These are phyloP conservation scores for Cystobasidium tubakii DNA, from an alignment of 768 basidiomycete genomes.

Conservation along the genomic window DNA sequence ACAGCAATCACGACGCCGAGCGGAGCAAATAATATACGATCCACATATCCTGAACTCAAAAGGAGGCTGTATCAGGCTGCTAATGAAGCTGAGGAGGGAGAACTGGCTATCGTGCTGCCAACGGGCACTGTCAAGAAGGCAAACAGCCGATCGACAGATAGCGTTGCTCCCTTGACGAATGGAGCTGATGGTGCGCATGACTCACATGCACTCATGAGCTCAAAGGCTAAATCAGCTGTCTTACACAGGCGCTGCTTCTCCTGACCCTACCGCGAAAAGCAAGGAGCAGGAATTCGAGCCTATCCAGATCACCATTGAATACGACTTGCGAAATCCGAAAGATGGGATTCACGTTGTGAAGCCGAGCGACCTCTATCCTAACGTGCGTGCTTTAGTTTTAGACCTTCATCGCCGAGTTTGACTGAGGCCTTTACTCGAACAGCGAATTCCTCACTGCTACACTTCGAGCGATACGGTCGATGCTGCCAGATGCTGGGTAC, in stretches of 20 bases:
- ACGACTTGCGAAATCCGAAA: constrained; percentile 72
- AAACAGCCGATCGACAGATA: constrained; percentile 52
- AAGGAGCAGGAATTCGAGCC: constrained; percentile 64
- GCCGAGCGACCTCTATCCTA: background rate
- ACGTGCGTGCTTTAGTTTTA: constrained; percentile 46
- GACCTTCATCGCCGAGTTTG: constrained; percentile 33
- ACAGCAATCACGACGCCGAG: constrained; percentile 45
- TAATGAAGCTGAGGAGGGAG: constrained; percentile 87
- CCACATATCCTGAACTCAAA: constrained; percentile 69
- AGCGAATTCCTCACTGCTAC: constrained; percentile 91
- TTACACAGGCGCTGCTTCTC: constrained; percentile 43
- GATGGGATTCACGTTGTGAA: constrained; percentile 76
- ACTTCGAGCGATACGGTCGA: constrained; percentile 81
- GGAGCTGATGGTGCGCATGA: background rate
- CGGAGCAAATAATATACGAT: constrained; percentile 66
- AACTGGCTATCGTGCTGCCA: constrained; percentile 81
- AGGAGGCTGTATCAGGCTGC: constrained; percentile 82
- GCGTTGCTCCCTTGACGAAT: constrained; percentile 47
- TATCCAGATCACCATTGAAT: constrained; percentile 68
- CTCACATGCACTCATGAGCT: too few species aligned
- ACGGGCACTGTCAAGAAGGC: constrained; percentile 63
- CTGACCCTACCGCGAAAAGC: constrained; percentile 32
- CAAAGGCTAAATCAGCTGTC: too few species aligned
- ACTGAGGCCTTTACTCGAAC: background rate
- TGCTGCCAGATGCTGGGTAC: constrained; percentile 96